Evolutionary conservation across 2,329 filamentous ascomycete genomes (phyloP).

Genomic region (Macrophomina pseudophaseolina): DNA sequence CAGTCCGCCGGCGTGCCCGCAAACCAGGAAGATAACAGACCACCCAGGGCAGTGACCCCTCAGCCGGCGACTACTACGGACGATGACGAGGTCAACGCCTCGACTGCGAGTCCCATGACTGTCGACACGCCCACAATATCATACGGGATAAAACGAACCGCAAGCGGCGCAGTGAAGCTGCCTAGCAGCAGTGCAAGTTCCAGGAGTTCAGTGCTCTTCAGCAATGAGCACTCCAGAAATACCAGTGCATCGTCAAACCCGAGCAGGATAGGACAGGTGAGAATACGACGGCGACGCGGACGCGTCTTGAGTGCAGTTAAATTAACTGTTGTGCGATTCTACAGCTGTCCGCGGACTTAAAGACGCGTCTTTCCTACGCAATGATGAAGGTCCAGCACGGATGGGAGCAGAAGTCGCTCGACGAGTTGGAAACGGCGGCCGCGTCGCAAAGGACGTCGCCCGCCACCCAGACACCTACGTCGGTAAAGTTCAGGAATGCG

Average conservation of each 20-base stretch:
- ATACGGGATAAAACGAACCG: slow-evolving; percentile 73
- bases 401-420: slow-evolving; percentile 79
- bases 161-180: slow-evolving; percentile 70
- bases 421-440: slow-evolving; percentile 67
- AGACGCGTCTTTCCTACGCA: slow-evolving; percentile 85
- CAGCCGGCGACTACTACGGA: slow-evolving; percentile 35
- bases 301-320: slow-evolving; percentile 19
- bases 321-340: slow-evolving; percentile 30
- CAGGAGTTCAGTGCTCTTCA: not conserved
- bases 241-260: slow-evolving; percentile 71
- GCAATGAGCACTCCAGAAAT: slow-evolving; percentile 68
- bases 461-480: slow-evolving; percentile 21
- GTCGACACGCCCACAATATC: slow-evolving; percentile 45
- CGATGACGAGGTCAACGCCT: slow-evolving; percentile 38
- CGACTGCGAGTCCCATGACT: slow-evolving; percentile 44
- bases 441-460: slow-evolving; percentile 29
- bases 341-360: slow-evolving; percentile 78
- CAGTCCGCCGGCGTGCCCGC: slow-evolving; percentile 34
- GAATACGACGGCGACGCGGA: slow-evolving; percentile 21
- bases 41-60: slow-evolving; percentile 33
- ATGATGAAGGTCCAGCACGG: slow-evolving; percentile 90
- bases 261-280: slow-evolving; percentile 79
- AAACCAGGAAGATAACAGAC: slow-evolving; percentile 1
- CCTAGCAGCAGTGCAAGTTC: slow-evolving; percentile 28
- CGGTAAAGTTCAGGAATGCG: slow-evolving; percentile 30